A percentile compares a stretch with the other conserved stretches of the same genome.
phyloP scores from a whole-genome alignment of 257 asterid species.

The Fraxinus cuspidata region DNA sequence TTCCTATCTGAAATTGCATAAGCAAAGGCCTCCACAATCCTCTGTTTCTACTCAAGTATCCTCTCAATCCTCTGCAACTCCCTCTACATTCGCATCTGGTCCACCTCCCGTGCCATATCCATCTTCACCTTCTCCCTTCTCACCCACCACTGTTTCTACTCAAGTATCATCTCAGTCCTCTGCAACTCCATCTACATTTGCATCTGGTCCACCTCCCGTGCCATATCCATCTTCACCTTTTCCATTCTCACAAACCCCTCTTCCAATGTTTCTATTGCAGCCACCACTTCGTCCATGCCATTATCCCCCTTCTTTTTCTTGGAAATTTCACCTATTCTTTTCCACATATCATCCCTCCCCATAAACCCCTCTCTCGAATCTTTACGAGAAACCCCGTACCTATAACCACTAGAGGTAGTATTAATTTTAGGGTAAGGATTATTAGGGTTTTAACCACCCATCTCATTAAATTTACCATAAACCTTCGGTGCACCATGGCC shows the following conservation, averaged over 20 bases:
- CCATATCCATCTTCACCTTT: constrained; percentile 93
- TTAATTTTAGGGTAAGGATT: constrained; percentile 44
- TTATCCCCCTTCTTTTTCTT: constrained; percentile 31
- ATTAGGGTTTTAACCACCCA: constrained; percentile 41
- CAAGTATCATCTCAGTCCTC: constrained; percentile 90
- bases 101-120: constrained; percentile 84
- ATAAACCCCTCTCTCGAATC: constrained; percentile 41
- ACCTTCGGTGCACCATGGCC: constrained; percentile 39
- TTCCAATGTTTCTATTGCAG: constrained; percentile 65
- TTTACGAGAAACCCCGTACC: constrained; percentile 39
- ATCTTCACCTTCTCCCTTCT: constrained; percentile 88
- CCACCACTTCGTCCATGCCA: constrained; percentile 53
- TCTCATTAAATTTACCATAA: constrained; percentile 43
- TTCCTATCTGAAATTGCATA: constrained; percentile 54
- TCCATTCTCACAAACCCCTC: constrained; percentile 87
- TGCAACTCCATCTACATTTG: constrained; percentile 96
- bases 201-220: constrained; percentile 76
- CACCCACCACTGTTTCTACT: constrained; percentile 81
- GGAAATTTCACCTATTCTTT: constrained; percentile 37
- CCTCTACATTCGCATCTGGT: constrained; percentile 90
- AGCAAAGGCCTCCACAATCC: constrained; percentile 75
- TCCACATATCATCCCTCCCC: constrained; percentile 42
- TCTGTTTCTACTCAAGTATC: constrained; percentile 85
- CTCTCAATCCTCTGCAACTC: constrained; percentile 93
- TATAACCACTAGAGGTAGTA: constrained; percentile 32